A percentile compares a stretch with the other conserved stretches of the same genome.
phyloP scores from a whole-genome alignment of 192 early-diverging fungal genomes.

The Thamnidium elegans region DNA sequence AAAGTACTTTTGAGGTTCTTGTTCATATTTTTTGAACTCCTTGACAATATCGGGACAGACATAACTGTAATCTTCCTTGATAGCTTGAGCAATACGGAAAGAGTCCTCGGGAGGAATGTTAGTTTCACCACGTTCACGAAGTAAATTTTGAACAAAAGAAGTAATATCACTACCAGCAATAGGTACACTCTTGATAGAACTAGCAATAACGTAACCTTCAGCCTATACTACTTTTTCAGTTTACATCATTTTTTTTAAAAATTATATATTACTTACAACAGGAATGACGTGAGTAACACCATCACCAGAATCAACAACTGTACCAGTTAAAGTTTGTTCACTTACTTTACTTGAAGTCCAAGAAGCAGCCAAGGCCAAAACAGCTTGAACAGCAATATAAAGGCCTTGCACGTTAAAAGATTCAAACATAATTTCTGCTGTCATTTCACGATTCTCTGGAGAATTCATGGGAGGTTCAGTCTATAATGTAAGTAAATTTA shows the following conservation, averaged over 20 bases:
- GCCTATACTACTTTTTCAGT: conserved; percentile 51
- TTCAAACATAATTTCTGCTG: conserved; percentile 99
- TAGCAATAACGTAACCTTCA: conserved; percentile 97
- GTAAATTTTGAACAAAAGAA: conserved; percentile 94
- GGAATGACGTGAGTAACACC: conserved; percentile 99
- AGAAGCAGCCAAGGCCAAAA: conserved; percentile 92
- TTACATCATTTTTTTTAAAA: neutral
- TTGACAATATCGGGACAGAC: conserved; percentile 96
- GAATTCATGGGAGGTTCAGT: conserved; percentile 98
- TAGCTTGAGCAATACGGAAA: conserved; percentile 87
- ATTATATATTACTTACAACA: conserved; percentile 59
- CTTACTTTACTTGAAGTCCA: conserved; percentile 85
- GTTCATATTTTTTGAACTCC: conserved; percentile 93
- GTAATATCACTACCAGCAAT: conserved; percentile 99
- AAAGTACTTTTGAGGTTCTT: conserved; percentile 87
- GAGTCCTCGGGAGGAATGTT: conserved; percentile 97
- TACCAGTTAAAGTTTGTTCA: conserved; percentile 92
- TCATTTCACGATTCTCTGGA: conserved; percentile 98
- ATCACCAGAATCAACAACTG: conserved; percentile 97
- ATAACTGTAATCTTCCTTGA: conserved; percentile 97
- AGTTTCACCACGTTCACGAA: conserved; percentile 93
- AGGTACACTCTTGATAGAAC: conserved; percentile 97
- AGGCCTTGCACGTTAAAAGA: conserved; percentile 97
- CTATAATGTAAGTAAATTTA: conserved; percentile 39
- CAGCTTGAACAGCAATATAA: conserved; percentile 99